Evolutionary conservation across 805 yeast genomes (phyloP).

Genomic region (Pichia cephalocereana): DNA sequence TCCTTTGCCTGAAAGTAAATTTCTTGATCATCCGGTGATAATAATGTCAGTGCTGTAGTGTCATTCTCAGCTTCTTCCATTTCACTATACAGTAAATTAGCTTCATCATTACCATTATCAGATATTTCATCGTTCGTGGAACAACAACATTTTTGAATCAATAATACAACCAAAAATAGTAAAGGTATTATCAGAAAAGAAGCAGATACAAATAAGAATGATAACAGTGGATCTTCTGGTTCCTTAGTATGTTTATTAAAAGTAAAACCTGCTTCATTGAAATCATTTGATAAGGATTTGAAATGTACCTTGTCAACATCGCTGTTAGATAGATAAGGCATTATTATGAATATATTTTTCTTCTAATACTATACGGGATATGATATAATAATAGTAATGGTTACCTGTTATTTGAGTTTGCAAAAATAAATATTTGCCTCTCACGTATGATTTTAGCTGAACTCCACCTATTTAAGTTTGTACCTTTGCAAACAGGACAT

Average conservation of each 20-base stretch:
- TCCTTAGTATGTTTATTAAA: background rate
- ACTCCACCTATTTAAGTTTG: too few species aligned
- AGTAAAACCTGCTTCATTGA: background rate
- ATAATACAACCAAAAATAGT: background rate
- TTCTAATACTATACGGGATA: too few species aligned
- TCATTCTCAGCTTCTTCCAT: slow-evolving; percentile 46
- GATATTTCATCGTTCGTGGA: background rate
- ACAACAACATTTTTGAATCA: slow-evolving; percentile 4
- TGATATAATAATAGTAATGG: too few species aligned
- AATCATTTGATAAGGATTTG: background rate
- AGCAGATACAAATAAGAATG: background rate
- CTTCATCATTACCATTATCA: background rate
- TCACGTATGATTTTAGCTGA: too few species aligned
- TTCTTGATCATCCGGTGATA: slow-evolving; percentile 63
- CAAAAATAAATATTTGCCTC: too few species aligned
- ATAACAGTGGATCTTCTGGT: background rate
- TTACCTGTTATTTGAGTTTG: too few species aligned
- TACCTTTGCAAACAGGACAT: too few species aligned
- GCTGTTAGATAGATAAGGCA: background rate
- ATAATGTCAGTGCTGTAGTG: slow-evolving; percentile 44
- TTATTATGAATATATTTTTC: background rate
- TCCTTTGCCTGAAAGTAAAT: slow-evolving; percentile 59
- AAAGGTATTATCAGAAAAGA: slow-evolving; percentile 1
- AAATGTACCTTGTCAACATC: background rate
- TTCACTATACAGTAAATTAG: slow-evolving; percentile 3